These are phyloP conservation scores for Tricholoma furcatifolium DNA, from an alignment of 768 basidiomycete genomes.

Conservation along the genomic window DNA sequence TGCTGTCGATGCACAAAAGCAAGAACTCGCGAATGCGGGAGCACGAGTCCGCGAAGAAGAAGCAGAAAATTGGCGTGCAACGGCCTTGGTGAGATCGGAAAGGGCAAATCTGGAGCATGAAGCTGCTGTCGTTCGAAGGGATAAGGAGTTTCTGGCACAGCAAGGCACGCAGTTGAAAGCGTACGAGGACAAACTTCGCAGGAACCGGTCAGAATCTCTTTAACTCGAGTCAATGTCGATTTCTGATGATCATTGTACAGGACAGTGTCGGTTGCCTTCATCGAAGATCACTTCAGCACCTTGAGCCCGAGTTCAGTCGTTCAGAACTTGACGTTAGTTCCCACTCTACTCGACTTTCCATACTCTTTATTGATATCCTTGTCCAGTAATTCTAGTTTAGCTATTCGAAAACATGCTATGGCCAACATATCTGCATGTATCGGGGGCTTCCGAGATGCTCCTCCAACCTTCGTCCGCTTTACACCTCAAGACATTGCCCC, in stretches of 20 bases:
- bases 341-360: neutral
- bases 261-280: slow-evolving; percentile 10
- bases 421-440: slow-evolving; percentile 18
- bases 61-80: slow-evolving; percentile 15
- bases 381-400: slow-evolving; percentile 17
- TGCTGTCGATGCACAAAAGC: neutral
- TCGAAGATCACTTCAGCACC: slow-evolving; percentile 14
- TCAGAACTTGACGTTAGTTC: slow-evolving; percentile 16
- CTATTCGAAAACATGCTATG: slow-evolving; percentile 19
- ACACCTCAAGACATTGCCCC: slow-evolving; percentile 15
- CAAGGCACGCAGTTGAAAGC: slow-evolving; percentile 7
- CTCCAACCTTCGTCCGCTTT: slow-evolving; percentile 15
- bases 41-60: slow-evolving; percentile 4
- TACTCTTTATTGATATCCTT: neutral
- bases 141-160: slow-evolving; percentile 7
- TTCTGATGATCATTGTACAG: slow-evolving; percentile 6
- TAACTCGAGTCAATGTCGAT: neutral
- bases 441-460: slow-evolving; percentile 8
- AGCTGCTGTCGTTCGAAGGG: slow-evolving; percentile 8
- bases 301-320: slow-evolving; percentile 17
- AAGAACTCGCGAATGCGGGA: slow-evolving; percentile 6
- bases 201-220: slow-evolving; percentile 13
- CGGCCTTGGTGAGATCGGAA: slow-evolving; percentile 4
- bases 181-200: slow-evolving; percentile 10
- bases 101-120: slow-evolving; percentile 7